Conservation (phyloP, 148 eudicot species). For the Rheum nobile region DNA sequence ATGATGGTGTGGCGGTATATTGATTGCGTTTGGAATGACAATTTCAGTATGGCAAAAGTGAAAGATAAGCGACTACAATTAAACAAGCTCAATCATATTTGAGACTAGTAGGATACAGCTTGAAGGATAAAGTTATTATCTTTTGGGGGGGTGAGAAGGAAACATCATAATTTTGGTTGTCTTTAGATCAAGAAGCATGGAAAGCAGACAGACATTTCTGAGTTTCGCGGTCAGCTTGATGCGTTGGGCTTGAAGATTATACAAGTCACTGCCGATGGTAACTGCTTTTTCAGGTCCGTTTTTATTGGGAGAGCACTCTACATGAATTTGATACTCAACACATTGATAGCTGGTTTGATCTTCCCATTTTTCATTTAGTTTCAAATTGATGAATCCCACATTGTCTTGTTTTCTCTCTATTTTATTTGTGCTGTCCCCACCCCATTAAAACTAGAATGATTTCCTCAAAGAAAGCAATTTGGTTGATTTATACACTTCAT, state of each 20-base stretch:
- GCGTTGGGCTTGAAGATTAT: conserved; percentile 66
- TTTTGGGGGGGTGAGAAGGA: not conserved
- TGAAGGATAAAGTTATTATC: not conserved
- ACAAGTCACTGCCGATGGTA: conserved; percentile 88
- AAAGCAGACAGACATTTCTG: conserved; percentile 54
- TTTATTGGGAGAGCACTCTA: conserved; percentile 1
- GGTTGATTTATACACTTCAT: not conserved
- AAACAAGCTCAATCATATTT: not conserved
- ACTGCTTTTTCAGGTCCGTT: conserved; percentile 95
- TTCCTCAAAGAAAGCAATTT: conserved; percentile 4
- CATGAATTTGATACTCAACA: not conserved
- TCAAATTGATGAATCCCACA: not conserved
- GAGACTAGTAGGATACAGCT: not conserved
- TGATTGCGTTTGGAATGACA: conserved; percentile 3
- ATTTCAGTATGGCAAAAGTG: not conserved
- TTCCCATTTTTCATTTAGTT: not conserved
- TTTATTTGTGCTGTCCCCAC: not conserved
- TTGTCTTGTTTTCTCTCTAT: not conserved
- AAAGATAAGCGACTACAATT: not conserved
- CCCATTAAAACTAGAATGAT: not conserved
- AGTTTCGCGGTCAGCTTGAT: conserved; percentile 68
- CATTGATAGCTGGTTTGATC: not conserved
- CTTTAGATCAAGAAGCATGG: conserved; percentile 58
- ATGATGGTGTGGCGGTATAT: not conserved
- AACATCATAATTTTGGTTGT: not conserved